Evolutionary conservation across 257 asterid species (phyloP).

Genomic region (Primulina huaijiensis): DNA sequence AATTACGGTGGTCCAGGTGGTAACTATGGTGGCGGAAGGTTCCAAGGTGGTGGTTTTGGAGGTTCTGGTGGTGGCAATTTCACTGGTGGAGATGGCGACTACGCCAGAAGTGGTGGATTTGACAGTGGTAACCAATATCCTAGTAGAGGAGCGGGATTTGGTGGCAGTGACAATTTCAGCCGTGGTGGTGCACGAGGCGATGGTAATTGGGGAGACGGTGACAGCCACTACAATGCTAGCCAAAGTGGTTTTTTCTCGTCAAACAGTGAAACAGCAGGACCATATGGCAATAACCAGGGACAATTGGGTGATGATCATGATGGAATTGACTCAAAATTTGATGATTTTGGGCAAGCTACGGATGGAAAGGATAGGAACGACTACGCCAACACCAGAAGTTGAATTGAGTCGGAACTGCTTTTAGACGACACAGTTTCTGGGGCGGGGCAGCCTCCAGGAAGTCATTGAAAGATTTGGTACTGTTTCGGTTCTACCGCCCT

Average conservation of each 20-base stretch:
- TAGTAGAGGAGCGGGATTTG: conserved; percentile 24
- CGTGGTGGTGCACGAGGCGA: conserved; percentile 27
- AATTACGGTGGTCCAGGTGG: conserved; percentile 31
- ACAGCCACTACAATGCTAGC: neutral
- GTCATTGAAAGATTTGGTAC: conserved; percentile 16
- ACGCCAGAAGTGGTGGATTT: conserved; percentile 11
- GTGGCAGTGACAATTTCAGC: conserved; percentile 16
- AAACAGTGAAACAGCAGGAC: conserved; percentile 14
- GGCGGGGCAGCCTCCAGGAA: conserved; percentile 10
- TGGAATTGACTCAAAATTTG: conserved; percentile 18
- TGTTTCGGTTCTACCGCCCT: neutral
- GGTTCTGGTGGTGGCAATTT: conserved; percentile 12
- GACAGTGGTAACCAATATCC: conserved; percentile 23
- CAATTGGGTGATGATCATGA: neutral
- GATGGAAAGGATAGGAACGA: conserved; percentile 21
- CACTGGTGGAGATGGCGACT: conserved; percentile 15
- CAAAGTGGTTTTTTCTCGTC: conserved; percentile 20
- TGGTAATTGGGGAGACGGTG: conserved; percentile 18
- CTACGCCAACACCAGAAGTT: conserved; percentile 38
- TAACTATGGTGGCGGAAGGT: neutral
- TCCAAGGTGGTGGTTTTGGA: conserved; percentile 14
- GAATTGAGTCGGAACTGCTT: conserved; percentile 6
- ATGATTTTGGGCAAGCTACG: conserved; percentile 17
- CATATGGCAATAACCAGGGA: conserved; percentile 18
- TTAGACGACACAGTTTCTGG: conserved; percentile 1